phyloP scores from a whole-genome alignment of 306 rosid genomes.

The Malus sylvestris region DNA sequence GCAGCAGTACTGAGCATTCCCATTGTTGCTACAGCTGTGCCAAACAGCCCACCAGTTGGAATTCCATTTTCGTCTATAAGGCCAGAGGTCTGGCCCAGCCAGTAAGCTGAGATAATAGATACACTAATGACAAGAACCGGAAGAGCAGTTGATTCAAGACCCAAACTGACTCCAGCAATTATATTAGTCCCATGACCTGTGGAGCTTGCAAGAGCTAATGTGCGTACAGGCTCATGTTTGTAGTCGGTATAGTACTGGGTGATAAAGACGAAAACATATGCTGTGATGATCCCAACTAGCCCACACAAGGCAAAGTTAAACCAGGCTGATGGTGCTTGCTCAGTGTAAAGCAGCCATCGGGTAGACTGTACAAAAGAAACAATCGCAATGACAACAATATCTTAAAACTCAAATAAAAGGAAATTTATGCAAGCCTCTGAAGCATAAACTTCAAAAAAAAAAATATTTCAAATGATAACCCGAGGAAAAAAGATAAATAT shows the following conservation, averaged over 20 bases:
- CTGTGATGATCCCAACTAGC: constrained; percentile 90
- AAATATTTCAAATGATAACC: background rate
- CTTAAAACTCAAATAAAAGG: constrained; percentile 14
- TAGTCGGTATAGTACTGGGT: constrained; percentile 94
- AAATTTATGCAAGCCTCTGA: constrained; percentile 7
- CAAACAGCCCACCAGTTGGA: constrained; percentile 94
- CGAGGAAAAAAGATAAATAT: constrained; percentile 3
- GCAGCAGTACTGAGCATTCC: constrained; percentile 99
- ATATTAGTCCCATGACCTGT: constrained; percentile 98
- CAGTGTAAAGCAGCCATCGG: constrained; percentile 91
- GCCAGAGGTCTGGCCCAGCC: constrained; percentile 89
- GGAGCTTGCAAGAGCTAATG: constrained; percentile 85
- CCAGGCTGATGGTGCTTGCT: constrained; percentile 99
- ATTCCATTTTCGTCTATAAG: constrained; percentile 75
- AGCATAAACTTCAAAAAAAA: constrained; percentile 6
- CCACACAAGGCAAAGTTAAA: constrained; percentile 97
- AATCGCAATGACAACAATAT: constrained; percentile 15
- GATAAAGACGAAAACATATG: constrained; percentile 80
- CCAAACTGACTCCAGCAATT: constrained; percentile 98
- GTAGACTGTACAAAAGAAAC: constrained; percentile 61
- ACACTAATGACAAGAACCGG: constrained; percentile 94
- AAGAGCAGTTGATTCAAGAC: constrained; percentile 96
- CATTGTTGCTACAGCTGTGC: constrained; percentile 99
- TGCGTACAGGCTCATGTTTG: constrained; percentile 96
- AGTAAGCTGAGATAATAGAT: constrained; percentile 80